Evolutionary conservation across 1,284 basidiomycete species (phyloP).

Genomic region (Entoloma clypeatum): DNA sequence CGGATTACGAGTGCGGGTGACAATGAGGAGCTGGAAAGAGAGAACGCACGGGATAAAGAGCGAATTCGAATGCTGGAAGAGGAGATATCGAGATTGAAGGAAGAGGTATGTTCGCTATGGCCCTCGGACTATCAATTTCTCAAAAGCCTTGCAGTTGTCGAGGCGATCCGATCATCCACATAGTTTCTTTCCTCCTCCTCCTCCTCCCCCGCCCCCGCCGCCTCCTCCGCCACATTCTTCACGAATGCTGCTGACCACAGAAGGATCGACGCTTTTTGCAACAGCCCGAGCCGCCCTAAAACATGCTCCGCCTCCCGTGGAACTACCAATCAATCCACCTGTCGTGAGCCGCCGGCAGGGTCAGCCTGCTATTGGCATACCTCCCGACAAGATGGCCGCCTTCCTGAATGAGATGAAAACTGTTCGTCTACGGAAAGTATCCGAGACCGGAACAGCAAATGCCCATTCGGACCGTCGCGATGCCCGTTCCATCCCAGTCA

Average conservation of each 20-base stretch:
- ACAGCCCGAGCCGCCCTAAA: slow-evolving; percentile 61
- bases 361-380: slow-evolving; percentile 63
- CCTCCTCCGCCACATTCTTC: slow-evolving; percentile 40
- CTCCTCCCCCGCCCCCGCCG: slow-evolving; percentile 42
- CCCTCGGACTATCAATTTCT: slow-evolving; percentile 6
- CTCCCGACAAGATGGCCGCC: slow-evolving; percentile 75
- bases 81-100: slow-evolving; percentile 57
- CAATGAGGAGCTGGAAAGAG: slow-evolving; percentile 35
- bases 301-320: slow-evolving; percentile 51
- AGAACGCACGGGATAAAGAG: slow-evolving; percentile 54
- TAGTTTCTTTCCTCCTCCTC: slow-evolving; percentile 10
- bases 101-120: slow-evolving; percentile 46
- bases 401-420: slow-evolving; percentile 77
- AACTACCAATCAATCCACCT: slow-evolving; percentile 59
- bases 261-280: slow-evolving; percentile 43
- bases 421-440: slow-evolving; percentile 56
- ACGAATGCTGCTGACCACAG: slow-evolving; percentile 26
- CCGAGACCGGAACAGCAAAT: slow-evolving; percentile 5
- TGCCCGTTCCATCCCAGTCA: neutral
- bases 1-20: slow-evolving; percentile 29
- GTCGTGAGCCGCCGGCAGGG: slow-evolving; percentile 43
- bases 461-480: slow-evolving; percentile 1
- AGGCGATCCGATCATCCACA: slow-evolving; percentile 30
- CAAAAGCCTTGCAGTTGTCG: slow-evolving; percentile 40
- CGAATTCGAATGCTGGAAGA: slow-evolving; percentile 63